A percentile compares a stretch with the other conserved stretches of the same genome.
These are phyloP conservation scores for Sordariomycetes sp. DNA, from an alignment of 2,329 filamentous ascomycete species.

Conservation along the genomic window DNA sequence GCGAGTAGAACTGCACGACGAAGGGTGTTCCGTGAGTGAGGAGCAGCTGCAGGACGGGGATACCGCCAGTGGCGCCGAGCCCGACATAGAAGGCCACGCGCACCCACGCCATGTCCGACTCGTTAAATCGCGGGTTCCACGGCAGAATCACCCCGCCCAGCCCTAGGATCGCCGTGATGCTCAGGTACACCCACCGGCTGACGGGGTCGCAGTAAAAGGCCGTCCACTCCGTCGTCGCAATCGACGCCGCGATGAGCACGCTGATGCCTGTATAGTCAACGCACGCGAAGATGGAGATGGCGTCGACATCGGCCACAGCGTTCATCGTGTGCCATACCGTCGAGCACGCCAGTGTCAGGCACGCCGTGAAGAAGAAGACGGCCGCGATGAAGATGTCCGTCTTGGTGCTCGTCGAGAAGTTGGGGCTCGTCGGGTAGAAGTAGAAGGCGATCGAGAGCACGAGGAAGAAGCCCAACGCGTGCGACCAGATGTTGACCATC, in stretches of 20 bases:
- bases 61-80: slow-evolving; percentile 75
- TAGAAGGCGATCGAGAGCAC: slow-evolving; percentile 86
- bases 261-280: slow-evolving; percentile 98
- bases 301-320: slow-evolving; percentile 76
- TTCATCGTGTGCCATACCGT: slow-evolving; percentile 99
- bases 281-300: slow-evolving; percentile 91
- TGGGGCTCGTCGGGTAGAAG: slow-evolving; percentile 80
- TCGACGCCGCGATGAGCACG: slow-evolving; percentile 84
- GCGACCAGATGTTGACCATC: slow-evolving; percentile 95
- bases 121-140: slow-evolving; percentile 94
- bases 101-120: slow-evolving; percentile 80
- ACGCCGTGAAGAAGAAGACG: slow-evolving; percentile 91
- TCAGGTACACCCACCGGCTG: slow-evolving; percentile 77
- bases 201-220: slow-evolving; percentile 95
- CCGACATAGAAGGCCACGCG: slow-evolving; percentile 86
- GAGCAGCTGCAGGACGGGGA: slow-evolving; percentile 76
- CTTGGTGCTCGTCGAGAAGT: slow-evolving; percentile 78
- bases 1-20: slow-evolving; percentile 83
- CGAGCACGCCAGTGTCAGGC: slow-evolving; percentile 88
- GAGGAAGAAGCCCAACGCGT: slow-evolving; percentile 76
- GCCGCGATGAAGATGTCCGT: slow-evolving; percentile 83
- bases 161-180: slow-evolving; percentile 66
- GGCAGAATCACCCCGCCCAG: slow-evolving; percentile 81
- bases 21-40: slow-evolving; percentile 65
- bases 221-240: slow-evolving; percentile 97